Conservation (phyloP, 176 grass and related monocot species). For the Triticum timopheevii region DNA sequence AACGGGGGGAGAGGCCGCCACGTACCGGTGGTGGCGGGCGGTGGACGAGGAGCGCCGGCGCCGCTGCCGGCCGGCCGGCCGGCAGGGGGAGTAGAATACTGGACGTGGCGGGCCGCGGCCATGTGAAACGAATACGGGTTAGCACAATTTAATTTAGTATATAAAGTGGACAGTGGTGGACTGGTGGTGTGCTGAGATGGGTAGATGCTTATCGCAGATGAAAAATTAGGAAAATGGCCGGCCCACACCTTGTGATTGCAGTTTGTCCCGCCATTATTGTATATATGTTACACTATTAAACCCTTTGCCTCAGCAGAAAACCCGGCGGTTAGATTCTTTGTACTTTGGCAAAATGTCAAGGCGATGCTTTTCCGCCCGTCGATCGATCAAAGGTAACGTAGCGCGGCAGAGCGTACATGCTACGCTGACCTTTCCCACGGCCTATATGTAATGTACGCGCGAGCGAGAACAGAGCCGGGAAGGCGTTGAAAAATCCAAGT, state of each 20-base stretch:
- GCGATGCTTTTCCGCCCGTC: background rate
- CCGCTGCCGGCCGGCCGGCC: slow-evolving; percentile 30
- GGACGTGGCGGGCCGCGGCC: slow-evolving; percentile 26
- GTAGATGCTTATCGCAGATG: slow-evolving; percentile 26
- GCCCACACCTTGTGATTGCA: background rate
- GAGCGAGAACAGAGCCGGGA: background rate
- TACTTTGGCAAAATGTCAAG: slow-evolving; percentile 44
- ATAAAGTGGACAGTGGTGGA: too few species aligned
- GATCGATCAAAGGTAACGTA: background rate
- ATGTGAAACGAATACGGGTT: slow-evolving; percentile 25
- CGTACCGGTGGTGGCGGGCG: background rate
- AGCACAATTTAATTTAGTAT: background rate
- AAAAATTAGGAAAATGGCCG: background rate
- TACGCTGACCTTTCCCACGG: background rate
- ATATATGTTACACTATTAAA: background rate
- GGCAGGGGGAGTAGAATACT: background rate
- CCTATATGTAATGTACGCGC: background rate
- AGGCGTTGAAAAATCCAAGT: slow-evolving; percentile 2
- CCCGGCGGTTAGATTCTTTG: slow-evolving; percentile 36
- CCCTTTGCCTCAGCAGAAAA: background rate
- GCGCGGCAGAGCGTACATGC: background rate
- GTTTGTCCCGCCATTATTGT: background rate
- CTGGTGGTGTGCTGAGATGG: background rate
- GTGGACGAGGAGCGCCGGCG: background rate
- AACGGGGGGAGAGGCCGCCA: background rate